Evolutionary conservation across 2,329 filamentous ascomycete species (phyloP), one percentile per base, ranked within the genome.

Genomic region (Claviceps quebecensis): DNA sequence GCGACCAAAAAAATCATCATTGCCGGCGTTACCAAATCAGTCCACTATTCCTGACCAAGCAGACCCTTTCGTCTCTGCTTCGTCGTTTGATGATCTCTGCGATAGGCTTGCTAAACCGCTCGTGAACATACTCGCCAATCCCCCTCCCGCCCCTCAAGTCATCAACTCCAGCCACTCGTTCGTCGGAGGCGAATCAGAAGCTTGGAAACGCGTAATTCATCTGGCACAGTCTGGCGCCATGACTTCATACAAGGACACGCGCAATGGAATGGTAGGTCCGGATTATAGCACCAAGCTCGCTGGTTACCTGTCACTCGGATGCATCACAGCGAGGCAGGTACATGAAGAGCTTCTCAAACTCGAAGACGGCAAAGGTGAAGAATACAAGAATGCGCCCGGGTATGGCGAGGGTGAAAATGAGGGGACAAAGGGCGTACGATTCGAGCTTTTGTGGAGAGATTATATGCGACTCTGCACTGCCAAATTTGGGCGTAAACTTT

Each of bases 271-370:
- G 1, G 63, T 89, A 0, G 86, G 85, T 1, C 61, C 71, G 1
- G 82, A 87, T 56, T 88, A 83, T 60, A 86, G 81, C 59, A 88
- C 85, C 3, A 90, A 89, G 54, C 69, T 91, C 0, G 87, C 86
- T 0, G 82, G 79, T 0, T 91, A 80, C 62, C 72, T 91, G 0
- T 77, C 85, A 0, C 74, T 86, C 13, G 87, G 87, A 3, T 84
- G 80, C 58, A 71, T 90, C 44, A 85, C 85, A 0, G 81, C 84
- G 1, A 78, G 86, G 1, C 83, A 87, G 60, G 69, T 91, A 3
- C 85, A 91, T 55, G 73, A 76, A 45, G 73, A 76, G n/a, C 72
- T 91, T 47, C 23, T 82, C 5, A 74, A 75, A 23, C 86, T 87
- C 53, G 86, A 91, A 65, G 74, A 87, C 43, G 86, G 83, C 1